A percentile compares a stretch with the other conserved stretches of the same genome.
These are phyloP conservation scores for Globisporangium apiculatum DNA, from an alignment of 352 stramenopile genomes.

Conservation along the genomic window DNA sequence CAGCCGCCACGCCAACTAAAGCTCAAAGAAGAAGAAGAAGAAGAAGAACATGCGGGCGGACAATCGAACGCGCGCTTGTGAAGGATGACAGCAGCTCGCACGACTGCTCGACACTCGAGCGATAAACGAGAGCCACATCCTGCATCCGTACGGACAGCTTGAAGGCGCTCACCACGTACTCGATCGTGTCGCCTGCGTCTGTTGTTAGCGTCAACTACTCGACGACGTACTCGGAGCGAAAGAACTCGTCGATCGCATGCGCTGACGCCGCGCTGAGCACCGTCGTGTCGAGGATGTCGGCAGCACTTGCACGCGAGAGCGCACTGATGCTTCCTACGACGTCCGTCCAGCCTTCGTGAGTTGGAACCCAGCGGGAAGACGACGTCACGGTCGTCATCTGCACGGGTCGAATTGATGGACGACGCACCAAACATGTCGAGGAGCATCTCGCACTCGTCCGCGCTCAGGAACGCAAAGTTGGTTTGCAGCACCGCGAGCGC, in stretches of 20 bases:
- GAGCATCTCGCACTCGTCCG: conserved; percentile 70
- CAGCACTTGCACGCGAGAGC: conserved; percentile 37
- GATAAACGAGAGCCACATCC: no score
- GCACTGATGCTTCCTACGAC: conserved; percentile 38
- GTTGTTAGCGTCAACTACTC: conserved; percentile 17
- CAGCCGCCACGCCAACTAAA: no score
- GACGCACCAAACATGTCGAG: conserved; percentile 64
- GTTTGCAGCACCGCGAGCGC: conserved; percentile 30
- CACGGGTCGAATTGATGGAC: background rate
- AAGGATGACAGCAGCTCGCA: no score
- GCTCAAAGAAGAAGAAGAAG: no score
- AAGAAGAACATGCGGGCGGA: no score
- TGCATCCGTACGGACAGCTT: no score
- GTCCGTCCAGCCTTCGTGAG: background rate
- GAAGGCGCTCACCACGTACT: no score
- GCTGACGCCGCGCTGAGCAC: conserved; percentile 52
- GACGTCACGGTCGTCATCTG: background rate
- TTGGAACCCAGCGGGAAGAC: background rate
- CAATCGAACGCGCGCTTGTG: no score
- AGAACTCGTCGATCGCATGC: conserved; percentile 66
- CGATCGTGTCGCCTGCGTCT: no score
- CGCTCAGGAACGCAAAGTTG: conserved; percentile 55
- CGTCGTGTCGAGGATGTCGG: conserved; percentile 52
- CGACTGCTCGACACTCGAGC: no score
- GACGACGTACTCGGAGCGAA: conserved; percentile 54